Evolutionary conservation across 2,329 filamentous ascomycete species (phyloP).

Genomic region (Ascochyta viciae-villosae): DNA sequence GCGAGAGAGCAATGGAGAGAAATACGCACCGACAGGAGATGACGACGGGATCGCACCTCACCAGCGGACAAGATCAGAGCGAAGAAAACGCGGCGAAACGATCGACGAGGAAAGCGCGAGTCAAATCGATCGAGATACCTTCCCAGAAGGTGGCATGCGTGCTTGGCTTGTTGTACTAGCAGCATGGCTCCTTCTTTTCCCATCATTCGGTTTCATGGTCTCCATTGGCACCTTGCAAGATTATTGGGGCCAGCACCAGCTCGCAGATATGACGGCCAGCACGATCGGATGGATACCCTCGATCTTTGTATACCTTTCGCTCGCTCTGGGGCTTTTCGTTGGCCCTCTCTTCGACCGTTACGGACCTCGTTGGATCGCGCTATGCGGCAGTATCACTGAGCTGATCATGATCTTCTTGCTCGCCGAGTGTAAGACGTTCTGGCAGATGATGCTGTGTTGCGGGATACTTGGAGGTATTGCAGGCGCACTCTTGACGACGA

Average conservation of each 20-base stretch:
- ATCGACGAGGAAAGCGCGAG: conserved; percentile 17
- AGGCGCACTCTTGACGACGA: conserved; percentile 50
- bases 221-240: conserved; percentile 77
- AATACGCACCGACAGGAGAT: neutral
- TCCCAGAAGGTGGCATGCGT: conserved; percentile 49
- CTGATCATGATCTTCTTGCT: conserved; percentile 43
- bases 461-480: conserved; percentile 50
- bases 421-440: conserved; percentile 48
- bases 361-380: conserved; percentile 44
- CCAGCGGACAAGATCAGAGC: neutral
- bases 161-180: conserved; percentile 52
- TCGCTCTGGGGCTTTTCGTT: conserved; percentile 83
- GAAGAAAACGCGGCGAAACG: conserved; percentile 17
- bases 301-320: conserved; percentile 82
- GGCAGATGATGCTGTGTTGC: conserved; percentile 52
- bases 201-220: conserved; percentile 51
- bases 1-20: conserved; percentile 19
- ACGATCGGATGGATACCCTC: conserved; percentile 89
- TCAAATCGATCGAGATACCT: conserved; percentile 37
- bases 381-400: conserved; percentile 37
- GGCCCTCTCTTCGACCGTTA: conserved; percentile 72
- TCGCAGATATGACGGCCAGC: conserved; percentile 66
- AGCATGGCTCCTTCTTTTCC: conserved; percentile 44
- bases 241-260: conserved; percentile 76
- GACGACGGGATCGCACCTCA: conserved; percentile 21